Base-by-base conservation (phyloP, 306 rosid species). In the Dalbergia cultrata region DNA sequence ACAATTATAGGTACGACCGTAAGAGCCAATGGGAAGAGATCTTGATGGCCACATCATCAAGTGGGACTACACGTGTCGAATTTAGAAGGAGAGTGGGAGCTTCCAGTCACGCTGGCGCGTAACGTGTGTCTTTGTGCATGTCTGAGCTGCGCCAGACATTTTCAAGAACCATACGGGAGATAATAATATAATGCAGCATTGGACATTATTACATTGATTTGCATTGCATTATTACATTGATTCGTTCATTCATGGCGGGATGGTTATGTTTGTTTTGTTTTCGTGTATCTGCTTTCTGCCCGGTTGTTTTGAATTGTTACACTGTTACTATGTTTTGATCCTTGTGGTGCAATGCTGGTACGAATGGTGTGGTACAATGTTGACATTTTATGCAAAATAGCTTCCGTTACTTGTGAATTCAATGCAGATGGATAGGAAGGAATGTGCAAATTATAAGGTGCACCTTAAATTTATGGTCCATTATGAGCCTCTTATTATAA, bases 141-240 rank as follows among this genome's bases (percentile, higher is more conserved):
- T 69, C 79, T 61, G 39, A 78, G 18, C 60, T 44, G 45, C 19
- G 54, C 7, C 81, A 68, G 84, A 81, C 80, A 81, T 39, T 9
- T 59, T 13, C n/a, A 62, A 34, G 69, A 39, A 37, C 43, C 44
- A 59, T 0, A 58, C 6, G 53, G 61, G 31, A 4, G 19, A 52
- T 0, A 44, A 6, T 54, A 37, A 14, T 22, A 61, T 26, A 61
- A 22, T 2, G 50, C 13, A 17, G 54, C 16, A 16, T 13, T 61
- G 35, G 43, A n/a, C 49, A 61, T 45, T 61, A 61, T 44, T 43
- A 8, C 69, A 19, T 19, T 56, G 47, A 43, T 43, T 6, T n/a
- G n/a, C 17, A 4, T n/a, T 52, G 18, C 53, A 47, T 47, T 47
- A 52, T 52, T 52, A 6, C 18, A 16, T 4, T 43, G 10, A 26